phyloP scores from a whole-genome alignment of 148 eudicot genomes.

The Agrostemma githago region DNA sequence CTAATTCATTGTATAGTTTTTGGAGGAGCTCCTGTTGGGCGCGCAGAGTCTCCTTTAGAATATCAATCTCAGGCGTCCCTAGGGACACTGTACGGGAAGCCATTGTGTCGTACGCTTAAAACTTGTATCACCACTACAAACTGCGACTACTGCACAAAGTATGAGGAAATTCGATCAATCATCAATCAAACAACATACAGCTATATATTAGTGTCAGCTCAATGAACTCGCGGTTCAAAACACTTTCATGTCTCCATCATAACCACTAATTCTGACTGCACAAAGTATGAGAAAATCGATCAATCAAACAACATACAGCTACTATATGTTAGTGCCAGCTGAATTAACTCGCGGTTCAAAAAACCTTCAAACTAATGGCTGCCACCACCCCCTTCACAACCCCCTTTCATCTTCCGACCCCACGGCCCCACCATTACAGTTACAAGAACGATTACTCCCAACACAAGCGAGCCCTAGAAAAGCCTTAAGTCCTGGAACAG shows the following conservation, averaged over 20 bases:
- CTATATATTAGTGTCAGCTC: neutral
- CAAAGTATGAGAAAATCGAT: neutral
- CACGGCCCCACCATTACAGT: no score
- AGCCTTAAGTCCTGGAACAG: no score
- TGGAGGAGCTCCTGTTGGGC: constrained; percentile 79
- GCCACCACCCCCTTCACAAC: no score
- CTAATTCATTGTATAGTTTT: constrained; percentile 77
- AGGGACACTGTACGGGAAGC: constrained; percentile 10
- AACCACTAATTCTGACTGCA: neutral
- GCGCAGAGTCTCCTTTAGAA: constrained; percentile 58
- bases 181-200: neutral
- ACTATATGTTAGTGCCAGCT: no score
- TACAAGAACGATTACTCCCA: no score
- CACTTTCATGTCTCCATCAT: neutral
- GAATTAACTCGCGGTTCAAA: no score
- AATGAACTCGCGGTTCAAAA: neutral
- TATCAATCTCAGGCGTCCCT: constrained; percentile 32
- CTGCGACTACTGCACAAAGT: neutral
- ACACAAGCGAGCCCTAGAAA: no score
- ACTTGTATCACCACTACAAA: neutral
- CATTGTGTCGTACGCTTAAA: constrained; percentile 22
- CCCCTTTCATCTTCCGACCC: no score
- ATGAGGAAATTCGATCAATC: neutral
- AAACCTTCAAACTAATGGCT: no score
- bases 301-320: neutral